Base-by-base conservation (phyloP, 352 stramenopile species). In the Globisporangium solare region DNA sequence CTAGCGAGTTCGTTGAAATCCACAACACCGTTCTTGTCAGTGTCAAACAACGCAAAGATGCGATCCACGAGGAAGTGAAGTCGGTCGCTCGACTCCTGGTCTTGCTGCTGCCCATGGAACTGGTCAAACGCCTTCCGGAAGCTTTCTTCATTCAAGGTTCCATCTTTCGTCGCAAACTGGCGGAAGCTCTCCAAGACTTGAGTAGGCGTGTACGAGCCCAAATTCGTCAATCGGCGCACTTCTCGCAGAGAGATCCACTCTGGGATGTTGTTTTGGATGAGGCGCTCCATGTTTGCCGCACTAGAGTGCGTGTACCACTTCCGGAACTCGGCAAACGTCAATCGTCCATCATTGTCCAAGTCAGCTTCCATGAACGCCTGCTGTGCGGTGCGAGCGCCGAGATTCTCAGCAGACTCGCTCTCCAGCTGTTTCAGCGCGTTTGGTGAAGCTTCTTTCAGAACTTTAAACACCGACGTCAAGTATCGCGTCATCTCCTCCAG, bases 401-500 rank as follows among this genome's bases (percentile, higher is more conserved):
- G 60, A 18, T 83, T 70, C 55, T 91, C 75, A 0, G 87, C 66
- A 6, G 71, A 81, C n/a, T 88, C 74, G 5, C 60, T 59, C 39
- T 71, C 60, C n/a, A 86, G 58, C 20, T 88, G 71, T 5, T 74
- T 47, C 1, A 86, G 47, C 1, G 73, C 64, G 12, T 66, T 58
- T 10, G 80, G 82, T 0, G 80, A 89, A 1, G 78, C 83, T 39
- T 95, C 78, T 37, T 90, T 86, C 3, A 96, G 61, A 2, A 96
- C 77, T 35, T 77, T 84, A 60, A 95, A 96, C 3, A 94, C 74
- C n/a, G 76, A 81, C 6, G 83, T 91, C 31, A 96, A 63, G 64
- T 95, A 94, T 20, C 68, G 70, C n/a, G 71, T 68, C 84, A 96
- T 93, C 56, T 96, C 86, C 3, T 93, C 75, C 27, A 80, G 69